Percentiles rank a stretch among this genome's conserved stretches.
Evolutionary conservation across 1,284 basidiomycete genomes (phyloP).

Genomic region (Dichomitus squalens): DNA sequence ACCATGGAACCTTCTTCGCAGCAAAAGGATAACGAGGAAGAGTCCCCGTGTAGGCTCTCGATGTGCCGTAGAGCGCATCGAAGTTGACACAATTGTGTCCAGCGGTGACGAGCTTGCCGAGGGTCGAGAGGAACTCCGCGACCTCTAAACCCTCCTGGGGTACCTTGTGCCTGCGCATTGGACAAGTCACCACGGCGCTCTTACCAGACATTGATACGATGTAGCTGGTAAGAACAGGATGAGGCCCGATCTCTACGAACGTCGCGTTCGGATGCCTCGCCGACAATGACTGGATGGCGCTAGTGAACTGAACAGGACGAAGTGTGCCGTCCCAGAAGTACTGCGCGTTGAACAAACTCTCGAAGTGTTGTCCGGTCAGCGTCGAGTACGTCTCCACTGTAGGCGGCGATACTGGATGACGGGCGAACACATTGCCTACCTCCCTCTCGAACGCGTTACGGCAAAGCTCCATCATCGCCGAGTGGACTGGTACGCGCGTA

Average conservation of each 20-base stretch:
- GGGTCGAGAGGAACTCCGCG: constrained; percentile 9
- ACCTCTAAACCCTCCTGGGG: constrained; percentile 3
- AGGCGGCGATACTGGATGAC: constrained; percentile 21
- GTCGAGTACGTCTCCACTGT: constrained; percentile 30
- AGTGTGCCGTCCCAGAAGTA: constrained; percentile 41
- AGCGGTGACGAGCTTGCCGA: constrained; percentile 17
- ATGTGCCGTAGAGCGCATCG: constrained; percentile 13
- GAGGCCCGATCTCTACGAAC: constrained; percentile 23
- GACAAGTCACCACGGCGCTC: constrained; percentile 27
- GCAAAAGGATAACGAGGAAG: constrained; percentile 24
- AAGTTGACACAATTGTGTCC: constrained; percentile 22
- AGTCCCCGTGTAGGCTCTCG: background rate
- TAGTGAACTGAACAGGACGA: constrained; percentile 35
- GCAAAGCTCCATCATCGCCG: constrained; percentile 37
- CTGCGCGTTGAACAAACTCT: constrained; percentile 24
- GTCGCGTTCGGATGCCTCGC: constrained; percentile 21
- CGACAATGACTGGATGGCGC: constrained; percentile 26
- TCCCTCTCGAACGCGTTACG: constrained; percentile 24
- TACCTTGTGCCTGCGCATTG: constrained; percentile 30
- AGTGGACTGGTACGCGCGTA: constrained; percentile 38
- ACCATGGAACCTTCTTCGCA: constrained; percentile 17
- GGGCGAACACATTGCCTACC: constrained; percentile 31
- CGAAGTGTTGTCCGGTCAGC: constrained; percentile 25
- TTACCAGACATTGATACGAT: constrained; percentile 23
- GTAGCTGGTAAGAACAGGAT: constrained; percentile 37